Conservation (phyloP, 1,139 yeast species). For the Diutina neorugosa region DNA sequence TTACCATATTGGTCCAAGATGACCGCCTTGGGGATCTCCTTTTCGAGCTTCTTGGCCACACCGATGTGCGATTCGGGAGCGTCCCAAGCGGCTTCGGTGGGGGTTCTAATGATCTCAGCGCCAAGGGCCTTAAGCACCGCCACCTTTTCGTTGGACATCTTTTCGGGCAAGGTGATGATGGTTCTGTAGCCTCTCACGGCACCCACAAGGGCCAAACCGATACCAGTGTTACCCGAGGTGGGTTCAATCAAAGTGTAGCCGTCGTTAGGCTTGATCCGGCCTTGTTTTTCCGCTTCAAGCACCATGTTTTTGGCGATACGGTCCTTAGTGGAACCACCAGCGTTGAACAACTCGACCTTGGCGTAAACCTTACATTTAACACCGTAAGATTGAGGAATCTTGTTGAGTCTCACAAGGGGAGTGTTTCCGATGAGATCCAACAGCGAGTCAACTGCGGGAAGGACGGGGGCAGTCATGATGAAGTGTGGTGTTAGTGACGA, state of each 20-base stretch:
- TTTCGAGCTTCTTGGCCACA: slow-evolving; percentile 70
- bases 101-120: slow-evolving; percentile 85
- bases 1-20: slow-evolving; percentile 79
- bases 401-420: slow-evolving; percentile 64
- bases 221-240: slow-evolving; percentile 83
- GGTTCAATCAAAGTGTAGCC: slow-evolving; percentile 84
- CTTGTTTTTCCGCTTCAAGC: slow-evolving; percentile 70
- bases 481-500: neutral
- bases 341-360: slow-evolving; percentile 55
- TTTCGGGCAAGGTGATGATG: slow-evolving; percentile 81
- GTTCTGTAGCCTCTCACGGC: slow-evolving; percentile 84
- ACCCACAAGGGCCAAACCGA: slow-evolving; percentile 78
- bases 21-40: slow-evolving; percentile 78
- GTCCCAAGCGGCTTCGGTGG: slow-evolving; percentile 91
- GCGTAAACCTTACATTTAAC: slow-evolving; percentile 52
- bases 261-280: slow-evolving; percentile 53
- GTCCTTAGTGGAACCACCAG: slow-evolving; percentile 64
- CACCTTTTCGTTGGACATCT: slow-evolving; percentile 87
- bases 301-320: slow-evolving; percentile 60
- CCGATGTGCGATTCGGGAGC: slow-evolving; percentile 89
- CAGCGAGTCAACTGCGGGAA: slow-evolving; percentile 26
- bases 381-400: slow-evolving; percentile 66
- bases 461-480: slow-evolving; percentile 11
- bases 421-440: slow-evolving; percentile 75
- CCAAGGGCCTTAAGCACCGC: slow-evolving; percentile 83